Conservation (phyloP, 2,329 filamentous ascomycete genomes). For the Scorias spongiosa region DNA sequence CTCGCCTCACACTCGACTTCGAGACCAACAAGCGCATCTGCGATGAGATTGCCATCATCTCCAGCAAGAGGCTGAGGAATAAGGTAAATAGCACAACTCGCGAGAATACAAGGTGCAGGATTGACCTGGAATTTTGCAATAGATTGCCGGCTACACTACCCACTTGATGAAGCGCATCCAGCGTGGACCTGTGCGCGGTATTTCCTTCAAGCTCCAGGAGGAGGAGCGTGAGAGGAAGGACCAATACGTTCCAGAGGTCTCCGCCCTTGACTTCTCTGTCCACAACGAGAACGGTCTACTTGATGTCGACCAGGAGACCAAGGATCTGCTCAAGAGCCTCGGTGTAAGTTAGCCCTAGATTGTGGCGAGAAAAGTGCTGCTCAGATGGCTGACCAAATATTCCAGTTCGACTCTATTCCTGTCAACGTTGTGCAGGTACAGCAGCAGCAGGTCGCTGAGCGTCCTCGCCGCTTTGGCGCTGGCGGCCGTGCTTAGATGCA, state of each 20-base stretch:
- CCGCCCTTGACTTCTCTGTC: conserved; percentile 94
- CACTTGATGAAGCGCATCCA: conserved; percentile 98
- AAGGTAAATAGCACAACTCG: conserved; percentile 46
- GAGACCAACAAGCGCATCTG: conserved; percentile 99
- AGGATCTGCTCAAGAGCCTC: conserved; percentile 96
- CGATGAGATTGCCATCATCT: conserved; percentile 99
- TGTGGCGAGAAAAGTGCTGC: neutral
- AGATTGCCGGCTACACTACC: conserved; percentile 98
- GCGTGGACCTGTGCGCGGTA: conserved; percentile 96
- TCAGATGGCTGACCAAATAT: neutral
- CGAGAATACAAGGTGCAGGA: neutral
- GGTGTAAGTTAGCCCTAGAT: conserved; percentile 54
- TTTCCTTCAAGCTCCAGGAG: conserved; percentile 99
- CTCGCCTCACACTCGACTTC: conserved; percentile 96
- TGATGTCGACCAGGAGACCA: conserved; percentile 93
- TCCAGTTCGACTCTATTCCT: conserved; percentile 88
- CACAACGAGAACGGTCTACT: conserved; percentile 84
- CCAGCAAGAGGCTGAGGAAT: conserved; percentile 97
- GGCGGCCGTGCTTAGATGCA: conserved; percentile 27
- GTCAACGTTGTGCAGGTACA: conserved; percentile 88
- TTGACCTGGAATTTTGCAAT: neutral
- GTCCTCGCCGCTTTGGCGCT: conserved; percentile 63
- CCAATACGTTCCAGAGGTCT: conserved; percentile 98
- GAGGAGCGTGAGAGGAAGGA: conserved; percentile 99
- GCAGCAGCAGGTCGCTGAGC: conserved; percentile 76